Evolutionary conservation across 2,329 filamentous ascomycete genomes (phyloP).

Genomic region (Epichloe elymi): DNA sequence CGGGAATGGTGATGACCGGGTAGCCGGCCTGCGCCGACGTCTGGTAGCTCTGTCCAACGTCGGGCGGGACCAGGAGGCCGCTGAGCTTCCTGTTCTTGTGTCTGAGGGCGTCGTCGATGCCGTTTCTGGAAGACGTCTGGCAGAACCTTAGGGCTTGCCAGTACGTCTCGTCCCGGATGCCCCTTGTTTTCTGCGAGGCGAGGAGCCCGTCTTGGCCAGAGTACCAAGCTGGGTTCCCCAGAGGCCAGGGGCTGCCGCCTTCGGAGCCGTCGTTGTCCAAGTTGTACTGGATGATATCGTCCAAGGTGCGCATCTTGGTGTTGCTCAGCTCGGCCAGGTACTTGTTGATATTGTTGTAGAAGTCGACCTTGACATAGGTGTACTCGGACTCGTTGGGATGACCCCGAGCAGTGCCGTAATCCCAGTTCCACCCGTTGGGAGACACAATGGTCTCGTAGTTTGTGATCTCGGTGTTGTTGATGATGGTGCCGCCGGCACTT

Average conservation of each 20-base stretch:
- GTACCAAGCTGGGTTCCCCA: conserved; percentile 46
- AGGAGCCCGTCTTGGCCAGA: conserved; percentile 62
- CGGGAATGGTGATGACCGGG: conserved; percentile 57
- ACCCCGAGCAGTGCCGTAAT: conserved; percentile 48
- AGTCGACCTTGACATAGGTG: conserved; percentile 58
- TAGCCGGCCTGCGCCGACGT: conserved; percentile 66
- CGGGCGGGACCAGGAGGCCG: conserved; percentile 54
- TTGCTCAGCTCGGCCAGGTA: conserved; percentile 53
- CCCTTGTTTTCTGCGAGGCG: conserved; percentile 46
- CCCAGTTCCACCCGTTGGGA: conserved; percentile 62
- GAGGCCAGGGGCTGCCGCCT: conserved; percentile 47
- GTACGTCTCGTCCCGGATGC: conserved; percentile 51
- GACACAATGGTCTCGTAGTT: conserved; percentile 48
- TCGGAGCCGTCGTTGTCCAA: conserved; percentile 50
- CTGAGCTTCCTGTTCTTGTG: conserved; percentile 35
- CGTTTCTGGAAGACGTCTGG: conserved; percentile 44
- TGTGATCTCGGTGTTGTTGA: conserved; percentile 58
- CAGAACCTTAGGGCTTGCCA: conserved; percentile 52
- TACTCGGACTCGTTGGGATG: conserved; percentile 62
- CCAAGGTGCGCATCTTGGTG: conserved; percentile 43
- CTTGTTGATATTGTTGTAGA: conserved; percentile 46
- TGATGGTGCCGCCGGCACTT: conserved; percentile 49
- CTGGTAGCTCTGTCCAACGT: conserved; percentile 54
- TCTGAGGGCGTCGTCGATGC: conserved; percentile 54
- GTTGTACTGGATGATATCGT: conserved; percentile 55